Percentiles rank a stretch among this genome's conserved stretches.
These are phyloP conservation scores for Ceriops tagal DNA, from an alignment of 345 rosid species.

Conservation along the genomic window DNA sequence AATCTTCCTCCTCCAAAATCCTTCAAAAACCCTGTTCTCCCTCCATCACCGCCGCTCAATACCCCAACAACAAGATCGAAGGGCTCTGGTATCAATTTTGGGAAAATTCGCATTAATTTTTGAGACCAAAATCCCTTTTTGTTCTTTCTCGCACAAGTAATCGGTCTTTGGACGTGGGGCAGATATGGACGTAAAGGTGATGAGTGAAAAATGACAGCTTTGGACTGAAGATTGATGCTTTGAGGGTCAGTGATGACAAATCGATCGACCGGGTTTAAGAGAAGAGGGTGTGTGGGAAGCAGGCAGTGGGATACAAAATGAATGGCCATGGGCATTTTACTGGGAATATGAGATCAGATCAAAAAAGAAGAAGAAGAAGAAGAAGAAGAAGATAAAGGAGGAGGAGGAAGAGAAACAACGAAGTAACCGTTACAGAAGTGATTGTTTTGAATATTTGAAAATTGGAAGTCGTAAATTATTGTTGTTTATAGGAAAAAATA, in stretches of 20 bases:
- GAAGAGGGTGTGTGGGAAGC: not conserved
- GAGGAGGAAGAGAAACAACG: conserved; percentile 4
- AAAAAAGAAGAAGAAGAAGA: not conserved
- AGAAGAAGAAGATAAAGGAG: conserved; percentile 9
- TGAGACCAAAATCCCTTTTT: conserved; percentile 34
- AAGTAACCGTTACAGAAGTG: too few species aligned
- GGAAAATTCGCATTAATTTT: conserved; percentile 20
- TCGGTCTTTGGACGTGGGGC: conserved; percentile 26
- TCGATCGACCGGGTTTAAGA: conserved; percentile 14
- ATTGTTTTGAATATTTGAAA: conserved; percentile 3
- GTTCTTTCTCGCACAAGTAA: conserved; percentile 35
- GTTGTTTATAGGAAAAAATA: not conserved
- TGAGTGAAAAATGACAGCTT: conserved; percentile 11
- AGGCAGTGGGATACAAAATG: conserved; percentile 14
- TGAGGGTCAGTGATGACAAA: conserved; percentile 1
- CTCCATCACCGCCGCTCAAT: conserved; percentile 33
- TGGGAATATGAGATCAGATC: not conserved
- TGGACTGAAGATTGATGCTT: not conserved
- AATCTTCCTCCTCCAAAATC: conserved; percentile 38
- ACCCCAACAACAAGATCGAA: conserved; percentile 28
- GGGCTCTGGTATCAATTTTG: conserved; percentile 43
- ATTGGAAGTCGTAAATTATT: not conserved
- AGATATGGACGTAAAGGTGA: conserved; percentile 7
- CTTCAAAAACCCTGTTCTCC: conserved; percentile 27
- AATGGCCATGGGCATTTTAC: conserved; percentile 18